Evolutionary conservation across 2,329 filamentous ascomycete species (phyloP).

Genomic region (Aureobasidium pullulans): DNA sequence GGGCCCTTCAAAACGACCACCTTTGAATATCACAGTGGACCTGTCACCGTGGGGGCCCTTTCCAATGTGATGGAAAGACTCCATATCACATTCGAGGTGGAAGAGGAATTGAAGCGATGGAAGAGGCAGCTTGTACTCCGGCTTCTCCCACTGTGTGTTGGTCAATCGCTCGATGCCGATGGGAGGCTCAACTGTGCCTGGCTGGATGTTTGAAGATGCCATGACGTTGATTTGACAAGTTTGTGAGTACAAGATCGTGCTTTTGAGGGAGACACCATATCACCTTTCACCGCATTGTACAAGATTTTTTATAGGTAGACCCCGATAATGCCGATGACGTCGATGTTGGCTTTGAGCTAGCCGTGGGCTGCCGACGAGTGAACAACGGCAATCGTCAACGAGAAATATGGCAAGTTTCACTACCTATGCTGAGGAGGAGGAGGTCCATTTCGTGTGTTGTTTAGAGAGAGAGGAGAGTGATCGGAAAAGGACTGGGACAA

Average conservation of each 20-base stretch:
- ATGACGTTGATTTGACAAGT: neutral
- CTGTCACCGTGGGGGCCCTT: conserved; percentile 19
- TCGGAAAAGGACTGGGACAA: neutral
- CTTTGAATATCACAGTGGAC: conserved; percentile 22
- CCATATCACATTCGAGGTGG: conserved; percentile 23
- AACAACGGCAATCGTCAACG: neutral
- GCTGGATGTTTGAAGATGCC: conserved; percentile 5
- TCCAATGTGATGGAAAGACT: conserved; percentile 20
- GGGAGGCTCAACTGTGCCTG: conserved; percentile 2
- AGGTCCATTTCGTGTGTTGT: neutral
- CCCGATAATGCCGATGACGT: neutral
- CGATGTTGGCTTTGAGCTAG: neutral
- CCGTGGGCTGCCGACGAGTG: neutral
- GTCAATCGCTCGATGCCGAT: conserved; percentile 11
- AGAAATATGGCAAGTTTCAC: neutral
- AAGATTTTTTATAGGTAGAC: neutral
- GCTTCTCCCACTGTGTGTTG: conserved; percentile 23
- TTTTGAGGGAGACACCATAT: neutral
- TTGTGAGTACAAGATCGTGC: neutral
- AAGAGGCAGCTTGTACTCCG: conserved; percentile 19
- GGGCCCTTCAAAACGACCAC: conserved; percentile 21
- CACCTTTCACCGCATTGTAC: neutral
- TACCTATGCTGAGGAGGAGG: neutral
- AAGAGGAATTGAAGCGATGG: conserved; percentile 20
- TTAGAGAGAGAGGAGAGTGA: neutral